A percentile compares a stretch with the other conserved stretches of the same genome.
Conservation (phyloP, 148 eudicot genomes). For the Drosera capensis region DNA sequence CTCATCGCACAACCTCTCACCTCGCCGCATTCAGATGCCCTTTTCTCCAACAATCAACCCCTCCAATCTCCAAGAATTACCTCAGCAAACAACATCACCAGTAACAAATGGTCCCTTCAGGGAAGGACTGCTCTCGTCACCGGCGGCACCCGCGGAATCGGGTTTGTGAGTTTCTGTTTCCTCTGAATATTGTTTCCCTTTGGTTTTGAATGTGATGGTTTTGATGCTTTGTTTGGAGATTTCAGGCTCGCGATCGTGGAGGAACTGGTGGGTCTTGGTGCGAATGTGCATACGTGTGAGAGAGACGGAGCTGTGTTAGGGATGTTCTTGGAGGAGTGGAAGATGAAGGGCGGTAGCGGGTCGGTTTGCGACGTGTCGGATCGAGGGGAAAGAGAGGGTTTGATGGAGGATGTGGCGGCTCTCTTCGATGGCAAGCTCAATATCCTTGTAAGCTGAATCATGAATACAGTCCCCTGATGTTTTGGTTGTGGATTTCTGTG, state of each 20-base stretch:
- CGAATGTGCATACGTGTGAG: slow-evolving; percentile 55
- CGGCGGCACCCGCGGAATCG: slow-evolving; percentile 68
- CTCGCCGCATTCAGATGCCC: no score
- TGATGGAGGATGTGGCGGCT: slow-evolving; percentile 27
- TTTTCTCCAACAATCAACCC: no score
- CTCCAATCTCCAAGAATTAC: no score
- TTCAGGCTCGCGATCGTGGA: slow-evolving; percentile 50
- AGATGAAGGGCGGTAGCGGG: slow-evolving; percentile 34
- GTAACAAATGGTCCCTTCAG: slow-evolving; percentile 26
- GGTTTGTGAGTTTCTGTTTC: slow-evolving; percentile 15
- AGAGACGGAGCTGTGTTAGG: slow-evolving; percentile 32
- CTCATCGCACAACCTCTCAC: no score
- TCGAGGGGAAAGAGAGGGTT: slow-evolving; percentile 27
- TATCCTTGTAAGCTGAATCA: slow-evolving; percentile 39
- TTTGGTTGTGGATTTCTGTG: no score
- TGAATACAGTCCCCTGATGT: no score
- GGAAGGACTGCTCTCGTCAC: slow-evolving; percentile 59
- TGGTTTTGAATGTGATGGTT: neutral
- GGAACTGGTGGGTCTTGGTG: slow-evolving; percentile 59
- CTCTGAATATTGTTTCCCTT: neutral
- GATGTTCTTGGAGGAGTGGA: slow-evolving; percentile 36
- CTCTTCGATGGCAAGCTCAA: slow-evolving; percentile 46
- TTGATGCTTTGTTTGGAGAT: neutral
- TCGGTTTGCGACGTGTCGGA: slow-evolving; percentile 51
- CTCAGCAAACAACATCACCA: neutral